phyloP scores from a whole-genome alignment of 306 rosid genomes.

The Vigna reflexopilosa region DNA sequence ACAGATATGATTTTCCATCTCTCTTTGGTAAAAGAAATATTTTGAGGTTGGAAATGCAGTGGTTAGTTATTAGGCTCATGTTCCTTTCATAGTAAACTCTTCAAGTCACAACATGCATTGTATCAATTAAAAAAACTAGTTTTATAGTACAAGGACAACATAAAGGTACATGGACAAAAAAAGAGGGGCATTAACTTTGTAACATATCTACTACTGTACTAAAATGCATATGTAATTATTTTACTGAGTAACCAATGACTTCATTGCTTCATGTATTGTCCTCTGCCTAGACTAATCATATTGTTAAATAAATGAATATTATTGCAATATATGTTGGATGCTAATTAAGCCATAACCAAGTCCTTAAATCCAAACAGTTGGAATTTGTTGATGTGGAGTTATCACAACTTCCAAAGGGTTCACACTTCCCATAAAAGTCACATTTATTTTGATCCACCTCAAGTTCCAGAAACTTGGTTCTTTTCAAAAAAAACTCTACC shows the following conservation, averaged over 20 bases:
- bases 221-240: slow-evolving; percentile 67
- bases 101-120: slow-evolving; percentile 61
- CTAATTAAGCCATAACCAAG: slow-evolving; percentile 41
- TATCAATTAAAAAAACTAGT: slow-evolving; percentile 50
- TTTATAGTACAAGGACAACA: slow-evolving; percentile 53
- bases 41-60: slow-evolving; percentile 40
- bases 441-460: slow-evolving; percentile 30
- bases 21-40: slow-evolving; percentile 30
- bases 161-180: slow-evolving; percentile 81
- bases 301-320: slow-evolving; percentile 17
- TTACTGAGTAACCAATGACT: slow-evolving; percentile 52
- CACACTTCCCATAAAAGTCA: slow-evolving; percentile 46
- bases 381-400: slow-evolving; percentile 26
- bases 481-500: slow-evolving; percentile 11
- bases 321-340: slow-evolving; percentile 54
- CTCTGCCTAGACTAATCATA: slow-evolving; percentile 53
- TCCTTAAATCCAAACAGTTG: slow-evolving; percentile 53
- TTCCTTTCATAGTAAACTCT: slow-evolving; percentile 68
- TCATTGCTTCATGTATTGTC: slow-evolving; percentile 65
- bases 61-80: slow-evolving; percentile 49
- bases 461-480: neutral
- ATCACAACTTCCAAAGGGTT: slow-evolving; percentile 49
- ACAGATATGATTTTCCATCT: slow-evolving; percentile 60
- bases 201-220: slow-evolving; percentile 70
- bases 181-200: slow-evolving; percentile 56